A percentile compares a stretch with the other conserved stretches of the same genome.
Conservation (phyloP, 345 rosid genomes). For the Gossypium herbaceum region DNA sequence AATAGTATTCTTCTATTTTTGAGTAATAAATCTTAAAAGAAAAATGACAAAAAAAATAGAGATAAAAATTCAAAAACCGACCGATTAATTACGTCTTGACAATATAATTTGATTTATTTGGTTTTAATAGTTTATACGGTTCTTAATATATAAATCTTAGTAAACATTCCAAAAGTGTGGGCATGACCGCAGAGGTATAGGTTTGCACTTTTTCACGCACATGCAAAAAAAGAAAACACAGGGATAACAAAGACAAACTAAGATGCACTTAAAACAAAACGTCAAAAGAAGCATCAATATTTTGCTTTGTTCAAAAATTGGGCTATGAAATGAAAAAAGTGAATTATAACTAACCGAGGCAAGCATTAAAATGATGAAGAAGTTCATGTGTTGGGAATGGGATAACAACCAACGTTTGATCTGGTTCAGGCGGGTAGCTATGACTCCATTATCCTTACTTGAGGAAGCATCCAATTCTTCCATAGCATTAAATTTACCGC, state of each 20-base stretch:
- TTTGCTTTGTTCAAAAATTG: neutral
- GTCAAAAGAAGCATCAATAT: neutral
- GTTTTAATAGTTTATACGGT: too few relatives aligned
- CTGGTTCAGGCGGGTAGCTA: constrained; percentile 43
- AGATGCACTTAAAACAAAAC: neutral
- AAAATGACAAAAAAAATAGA: too few relatives aligned
- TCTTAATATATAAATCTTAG: too few relatives aligned
- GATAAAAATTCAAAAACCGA: too few relatives aligned
- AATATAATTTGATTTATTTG: too few relatives aligned
- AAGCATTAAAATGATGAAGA: constrained; percentile 82
- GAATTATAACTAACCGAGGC: constrained; percentile 72
- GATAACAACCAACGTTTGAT: constrained; percentile 65
- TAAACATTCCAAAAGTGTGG: too few relatives aligned
- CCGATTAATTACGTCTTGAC: too few relatives aligned
- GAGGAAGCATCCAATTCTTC: constrained; percentile 66
- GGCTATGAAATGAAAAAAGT: neutral
- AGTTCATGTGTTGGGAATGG: constrained; percentile 79
- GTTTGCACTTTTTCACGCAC: neutral
- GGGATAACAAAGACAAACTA: neutral
- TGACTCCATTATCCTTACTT: constrained; percentile 54
- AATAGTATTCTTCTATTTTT: too few relatives aligned
- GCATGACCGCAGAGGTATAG: neutral
- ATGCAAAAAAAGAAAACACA: neutral
- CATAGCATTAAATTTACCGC: constrained; percentile 56
- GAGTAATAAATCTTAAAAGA: too few relatives aligned